Base-by-base conservation (phyloP, 2,329 filamentous ascomycete genomes). In the Colletotrichum liaoningense region DNA sequence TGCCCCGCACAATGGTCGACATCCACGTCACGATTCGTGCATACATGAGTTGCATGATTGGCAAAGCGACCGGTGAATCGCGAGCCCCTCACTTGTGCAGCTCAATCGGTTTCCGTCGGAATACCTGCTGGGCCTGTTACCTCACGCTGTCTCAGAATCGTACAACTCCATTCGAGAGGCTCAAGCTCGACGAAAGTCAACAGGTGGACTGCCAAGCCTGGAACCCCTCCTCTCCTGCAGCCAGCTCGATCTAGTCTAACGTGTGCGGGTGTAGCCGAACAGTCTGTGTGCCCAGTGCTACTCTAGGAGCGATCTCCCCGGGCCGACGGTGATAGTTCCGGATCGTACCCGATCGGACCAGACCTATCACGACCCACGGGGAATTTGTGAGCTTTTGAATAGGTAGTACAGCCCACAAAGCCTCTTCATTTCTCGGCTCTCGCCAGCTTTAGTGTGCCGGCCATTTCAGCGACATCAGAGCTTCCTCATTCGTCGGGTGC, bases 391-490 rank as follows among this genome's bases (percentile, higher is more conserved):
- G 3, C 19, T 46, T n/a, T 0, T 46, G 6, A n/a, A 0, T 42
- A n/a, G n/a, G n/a, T n/a, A 42, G 5, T 35, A 35, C 3, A 42
- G 38, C 0, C 5, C 0, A 19, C 14, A 5, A 5, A 7, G 16
- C 0, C 4, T 35, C 33, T 42, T 16, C 14, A 2, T 42, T 42
- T 16, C 1, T 16, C 33, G 1, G 0, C 38, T 0, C 38, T 42
- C 38, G 38, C 6, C 38, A 42, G 5, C 0, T 42, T 3, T 16
- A 3, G 0, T 16, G 38, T 5, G 38, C 35, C 38, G 14, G 5
- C 14, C 5, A 19, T 42, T 42, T 1, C 5, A 1, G 38, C 0
- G 38, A 19, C 0, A 42, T 42, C 1, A 0, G 1, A 1, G 5
- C 38, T 7, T 42, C 14, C 38, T 6, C 38, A 6, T 42, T 42